Conservation (phyloP, 78 protist species). For the Ministeria vibrans region DNA sequence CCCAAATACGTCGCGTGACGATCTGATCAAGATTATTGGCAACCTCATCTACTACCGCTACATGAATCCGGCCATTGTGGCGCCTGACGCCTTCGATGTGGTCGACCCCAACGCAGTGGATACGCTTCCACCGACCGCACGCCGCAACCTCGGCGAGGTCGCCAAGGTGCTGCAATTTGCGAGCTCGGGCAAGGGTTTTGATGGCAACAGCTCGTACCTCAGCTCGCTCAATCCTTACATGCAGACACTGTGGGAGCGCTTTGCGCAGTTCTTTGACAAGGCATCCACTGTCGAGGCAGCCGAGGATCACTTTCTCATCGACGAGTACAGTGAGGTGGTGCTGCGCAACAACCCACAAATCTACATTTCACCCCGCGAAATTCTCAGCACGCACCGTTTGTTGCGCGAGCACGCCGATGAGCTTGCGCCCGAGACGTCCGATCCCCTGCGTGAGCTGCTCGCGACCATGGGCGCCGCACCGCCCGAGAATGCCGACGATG, state of each 20-base stretch:
- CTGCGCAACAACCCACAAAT: background rate
- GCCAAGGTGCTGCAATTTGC: slow-evolving; percentile 8
- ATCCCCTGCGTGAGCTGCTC: background rate
- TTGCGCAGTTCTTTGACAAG: background rate
- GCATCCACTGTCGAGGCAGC: background rate
- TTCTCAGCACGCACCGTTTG: background rate
- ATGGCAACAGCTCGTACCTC: background rate
- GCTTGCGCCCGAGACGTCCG: background rate
- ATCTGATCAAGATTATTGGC: slow-evolving; percentile 5
- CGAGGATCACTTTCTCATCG: slow-evolving; percentile 14
- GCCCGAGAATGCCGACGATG: slow-evolving; percentile 1
- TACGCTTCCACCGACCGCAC: background rate
- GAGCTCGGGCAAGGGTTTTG: background rate
- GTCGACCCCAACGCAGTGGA: background rate
- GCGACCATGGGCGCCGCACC: background rate
- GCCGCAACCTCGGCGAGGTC: slow-evolving; percentile 17
- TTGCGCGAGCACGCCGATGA: background rate
- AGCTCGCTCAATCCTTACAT: background rate
- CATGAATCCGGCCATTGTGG: slow-evolving; percentile 24
- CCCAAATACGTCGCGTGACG: background rate
- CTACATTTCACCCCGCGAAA: background rate
- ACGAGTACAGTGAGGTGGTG: slow-evolving; percentile 3
- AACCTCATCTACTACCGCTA: slow-evolving; percentile 19
- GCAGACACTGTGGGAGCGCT: background rate
- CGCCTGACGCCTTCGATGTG: slow-evolving; percentile 17